Conservation (phyloP, 495 filamentous ascomycete genomes). For the Hypomontagnella monticulosa region DNA sequence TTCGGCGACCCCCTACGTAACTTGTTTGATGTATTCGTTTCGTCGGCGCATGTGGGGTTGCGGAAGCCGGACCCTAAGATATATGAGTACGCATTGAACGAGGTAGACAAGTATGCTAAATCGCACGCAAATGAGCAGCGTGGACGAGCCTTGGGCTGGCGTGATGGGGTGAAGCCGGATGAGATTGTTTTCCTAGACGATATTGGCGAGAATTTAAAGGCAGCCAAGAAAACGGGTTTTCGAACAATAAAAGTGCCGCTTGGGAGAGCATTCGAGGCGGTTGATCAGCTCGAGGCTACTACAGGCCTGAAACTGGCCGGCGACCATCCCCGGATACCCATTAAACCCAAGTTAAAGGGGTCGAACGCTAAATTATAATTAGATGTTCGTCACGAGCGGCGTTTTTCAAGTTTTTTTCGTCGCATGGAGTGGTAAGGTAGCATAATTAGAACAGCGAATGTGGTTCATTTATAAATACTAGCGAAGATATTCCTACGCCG, state of each 20-base stretch:
- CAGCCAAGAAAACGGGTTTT: conserved; percentile 78
- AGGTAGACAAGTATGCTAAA: conserved; percentile 69
- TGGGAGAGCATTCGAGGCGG: conserved; percentile 79
- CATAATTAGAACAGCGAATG: too few species aligned
- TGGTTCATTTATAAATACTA: too few species aligned
- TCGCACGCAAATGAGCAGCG: conserved; percentile 48
- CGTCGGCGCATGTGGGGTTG: conserved; percentile 83
- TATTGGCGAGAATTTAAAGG: conserved; percentile 92
- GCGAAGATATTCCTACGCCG: neutral
- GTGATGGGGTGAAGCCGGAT: conserved; percentile 62
- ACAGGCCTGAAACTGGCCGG: conserved; percentile 60
- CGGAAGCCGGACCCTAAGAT: conserved; percentile 87
- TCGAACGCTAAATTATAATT: conserved; percentile 52
- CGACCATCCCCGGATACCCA: conserved; percentile 55
- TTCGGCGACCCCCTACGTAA: conserved; percentile 60
- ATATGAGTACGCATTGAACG: conserved; percentile 75
- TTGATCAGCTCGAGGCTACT: conserved; percentile 60
- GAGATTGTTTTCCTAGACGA: conserved; percentile 94
- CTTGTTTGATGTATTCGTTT: conserved; percentile 85
- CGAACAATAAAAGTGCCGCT: conserved; percentile 84
- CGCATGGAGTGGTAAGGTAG: too few species aligned
- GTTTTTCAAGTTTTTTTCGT: neutral
- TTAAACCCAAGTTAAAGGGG: conserved; percentile 48
- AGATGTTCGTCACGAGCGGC: neutral
- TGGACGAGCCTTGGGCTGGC: conserved; percentile 57